Conservation (phyloP, 2,329 filamentous ascomycete species). For the Cadophora sp. region DNA sequence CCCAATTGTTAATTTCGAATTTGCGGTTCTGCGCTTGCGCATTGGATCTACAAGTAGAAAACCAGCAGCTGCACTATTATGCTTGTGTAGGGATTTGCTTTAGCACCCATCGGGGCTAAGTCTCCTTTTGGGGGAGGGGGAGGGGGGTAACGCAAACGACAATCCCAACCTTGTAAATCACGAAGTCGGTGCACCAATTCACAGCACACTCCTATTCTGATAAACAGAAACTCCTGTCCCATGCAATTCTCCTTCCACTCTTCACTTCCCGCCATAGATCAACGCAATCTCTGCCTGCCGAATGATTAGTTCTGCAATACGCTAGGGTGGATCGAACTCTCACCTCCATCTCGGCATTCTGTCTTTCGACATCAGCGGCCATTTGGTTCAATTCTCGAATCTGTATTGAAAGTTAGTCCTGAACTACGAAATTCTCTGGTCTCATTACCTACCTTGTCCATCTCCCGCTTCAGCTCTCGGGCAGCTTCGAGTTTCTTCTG, state of each 20-base stretch:
- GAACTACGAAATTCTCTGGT: not conserved
- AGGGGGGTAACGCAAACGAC: too few species aligned
- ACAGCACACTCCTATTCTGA: too few species aligned
- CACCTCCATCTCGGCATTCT: slow-evolving; percentile 29
- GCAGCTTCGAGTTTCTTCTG: slow-evolving; percentile 18
- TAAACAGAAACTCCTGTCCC: too few species aligned
- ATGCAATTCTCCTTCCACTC: not conserved
- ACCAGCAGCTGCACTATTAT: too few species aligned
- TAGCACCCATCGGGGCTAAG: too few species aligned
- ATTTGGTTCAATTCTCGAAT: slow-evolving; percentile 2
- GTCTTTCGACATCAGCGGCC: slow-evolving; percentile 16
- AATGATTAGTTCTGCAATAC: not conserved
- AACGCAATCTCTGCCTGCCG: not conserved
- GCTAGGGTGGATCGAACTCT: not conserved
- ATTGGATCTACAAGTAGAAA: too few species aligned
- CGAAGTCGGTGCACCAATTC: too few species aligned
- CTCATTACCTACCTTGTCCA: not conserved
- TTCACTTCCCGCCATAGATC: not conserved
- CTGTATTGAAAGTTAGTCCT: not conserved
- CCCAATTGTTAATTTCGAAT: too few species aligned
- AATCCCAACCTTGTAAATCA: too few species aligned
- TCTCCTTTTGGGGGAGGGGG: too few species aligned
- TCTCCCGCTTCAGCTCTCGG: not conserved
- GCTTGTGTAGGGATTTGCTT: too few species aligned
- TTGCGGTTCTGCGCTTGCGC: too few species aligned